Evolutionary conservation across 2,329 filamentous ascomycete species (phyloP), one percentile per base, ranked within the genome.

Genomic region (Cladosporium colombiae): DNA sequence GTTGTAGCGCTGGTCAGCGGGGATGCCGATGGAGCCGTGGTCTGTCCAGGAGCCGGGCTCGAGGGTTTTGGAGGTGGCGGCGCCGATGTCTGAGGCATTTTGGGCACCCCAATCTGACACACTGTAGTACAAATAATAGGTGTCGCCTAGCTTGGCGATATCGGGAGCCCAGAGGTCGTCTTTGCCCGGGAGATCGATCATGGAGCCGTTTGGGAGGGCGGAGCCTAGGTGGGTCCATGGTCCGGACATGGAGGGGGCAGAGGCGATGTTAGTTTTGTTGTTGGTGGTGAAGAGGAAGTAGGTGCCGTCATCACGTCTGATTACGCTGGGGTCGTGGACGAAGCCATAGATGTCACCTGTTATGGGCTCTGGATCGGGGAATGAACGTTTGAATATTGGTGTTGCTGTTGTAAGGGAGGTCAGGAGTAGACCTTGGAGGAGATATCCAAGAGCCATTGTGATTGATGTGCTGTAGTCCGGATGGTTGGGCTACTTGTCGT

Each of bases 81-180:
- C 77, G 35, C 88, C 88, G 68, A 90, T 89, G 58, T 87, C 86
- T 0, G 84, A 87, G n/a, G 23, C 11, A 74, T 81, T 78, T 68
- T 88, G 85, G 0, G 81, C 82, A 1, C 88, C 87, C 67, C 88
- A 88, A 1, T 83, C 78, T 33, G 83, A 87, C 25, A 89, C 86
- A 1, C 85, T 80, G 75, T 90, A 89, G 81, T 88, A 90, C 25
- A 87, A 75, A 71, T 89, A 84, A 77, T 89, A 91, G 1, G 80
- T 79, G 64, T 77, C 79, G 67, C 83, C 83, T 31, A 90, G 78
- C n/a, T 84, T 77, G 33, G 79, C 76, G 27, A 88, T 83, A 69
- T 90, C 87, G 0, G 89, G 89, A 1, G 88, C 88, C 83, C 83
- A 85, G n/a, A 85, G 77, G 70, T 85, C 82, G 49, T 77, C 67